phyloP scores from a whole-genome alignment of 805 yeast genomes.

The Saturnispora zaruensis region DNA sequence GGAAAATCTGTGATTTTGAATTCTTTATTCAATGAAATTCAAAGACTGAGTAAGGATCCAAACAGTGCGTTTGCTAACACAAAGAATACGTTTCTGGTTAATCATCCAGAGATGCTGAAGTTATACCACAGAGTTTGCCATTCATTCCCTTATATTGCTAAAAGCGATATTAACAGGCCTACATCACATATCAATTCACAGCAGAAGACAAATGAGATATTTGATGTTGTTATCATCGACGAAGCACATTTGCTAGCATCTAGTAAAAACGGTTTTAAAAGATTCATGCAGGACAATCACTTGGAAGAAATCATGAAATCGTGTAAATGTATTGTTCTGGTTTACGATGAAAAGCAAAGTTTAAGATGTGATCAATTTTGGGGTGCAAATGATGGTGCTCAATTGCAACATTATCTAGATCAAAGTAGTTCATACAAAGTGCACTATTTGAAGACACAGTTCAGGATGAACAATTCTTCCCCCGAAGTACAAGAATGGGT shows the following conservation, averaged over 20 bases:
- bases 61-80: conserved; percentile 21
- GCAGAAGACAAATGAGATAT: conserved; percentile 21
- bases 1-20: conserved; percentile 39
- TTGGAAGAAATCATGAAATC: conserved; percentile 32
- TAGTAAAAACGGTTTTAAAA: conserved; percentile 36
- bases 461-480: conserved; percentile 30
- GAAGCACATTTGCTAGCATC: conserved; percentile 40
- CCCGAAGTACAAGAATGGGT: conserved; percentile 35
- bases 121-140: conserved; percentile 33
- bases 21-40: conserved; percentile 36
- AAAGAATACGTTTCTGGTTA: conserved; percentile 33
- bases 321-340: conserved; percentile 33
- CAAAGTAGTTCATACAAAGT: conserved; percentile 10
- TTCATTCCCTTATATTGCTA: conserved; percentile 30
- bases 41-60: conserved; percentile 19
- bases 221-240: conserved; percentile 36
- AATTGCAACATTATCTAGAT: conserved; percentile 17
- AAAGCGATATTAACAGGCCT: conserved; percentile 36
- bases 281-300: conserved; percentile 38
- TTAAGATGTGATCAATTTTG: conserved; percentile 40
- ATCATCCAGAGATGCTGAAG: conserved; percentile 42
- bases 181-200: conserved; percentile 34
- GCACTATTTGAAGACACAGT: conserved; percentile 31
- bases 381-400: conserved; percentile 32
- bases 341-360: conserved; percentile 39